phyloP scores from a whole-genome alignment of 345 rosid genomes.

The Orychophragmus violaceus region DNA sequence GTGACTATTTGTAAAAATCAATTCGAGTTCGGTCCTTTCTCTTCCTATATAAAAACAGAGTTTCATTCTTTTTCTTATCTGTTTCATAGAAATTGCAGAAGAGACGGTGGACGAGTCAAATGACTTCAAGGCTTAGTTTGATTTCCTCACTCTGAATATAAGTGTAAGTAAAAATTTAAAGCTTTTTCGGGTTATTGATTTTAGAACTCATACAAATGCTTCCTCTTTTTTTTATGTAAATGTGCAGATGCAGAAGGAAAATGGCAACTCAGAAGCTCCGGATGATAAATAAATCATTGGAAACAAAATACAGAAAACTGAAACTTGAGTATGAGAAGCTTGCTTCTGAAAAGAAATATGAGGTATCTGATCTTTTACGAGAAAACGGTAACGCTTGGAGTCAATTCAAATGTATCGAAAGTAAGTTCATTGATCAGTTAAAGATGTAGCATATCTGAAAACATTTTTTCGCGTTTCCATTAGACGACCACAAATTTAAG shows the following conservation, averaged over 20 bases:
- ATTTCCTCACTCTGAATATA: constrained; percentile 36
- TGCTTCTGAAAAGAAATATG: constrained; percentile 47
- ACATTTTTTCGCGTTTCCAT: not conserved
- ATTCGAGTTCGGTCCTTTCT: constrained; percentile 8
- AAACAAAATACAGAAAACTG: constrained; percentile 42
- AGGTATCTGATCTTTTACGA: constrained; percentile 43
- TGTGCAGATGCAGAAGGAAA: constrained; percentile 2
- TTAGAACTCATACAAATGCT: not conserved
- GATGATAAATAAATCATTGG: constrained; percentile 21
- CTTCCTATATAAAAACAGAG: not conserved
- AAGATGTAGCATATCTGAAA: constrained; percentile 17
- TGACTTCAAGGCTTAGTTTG: constrained; percentile 58
- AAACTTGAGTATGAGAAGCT: constrained; percentile 52
- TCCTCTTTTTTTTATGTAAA: not conserved
- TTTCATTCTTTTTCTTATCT: constrained; percentile 5
- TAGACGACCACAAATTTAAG: constrained; percentile 64
- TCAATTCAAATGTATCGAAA: constrained; percentile 58
- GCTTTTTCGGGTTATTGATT: too few species aligned
- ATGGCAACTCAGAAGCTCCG: not conserved
- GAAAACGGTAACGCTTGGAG: constrained; percentile 71
- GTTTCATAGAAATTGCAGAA: constrained; percentile 39
- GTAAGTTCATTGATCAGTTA: constrained; percentile 40
- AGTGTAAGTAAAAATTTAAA: constrained; percentile 34
- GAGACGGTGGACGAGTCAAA: constrained; percentile 51
- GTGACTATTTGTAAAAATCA: constrained; percentile 3